Conservation (phyloP, 2,329 filamentous ascomycete genomes). For the Rhynchosporium graminicola region DNA sequence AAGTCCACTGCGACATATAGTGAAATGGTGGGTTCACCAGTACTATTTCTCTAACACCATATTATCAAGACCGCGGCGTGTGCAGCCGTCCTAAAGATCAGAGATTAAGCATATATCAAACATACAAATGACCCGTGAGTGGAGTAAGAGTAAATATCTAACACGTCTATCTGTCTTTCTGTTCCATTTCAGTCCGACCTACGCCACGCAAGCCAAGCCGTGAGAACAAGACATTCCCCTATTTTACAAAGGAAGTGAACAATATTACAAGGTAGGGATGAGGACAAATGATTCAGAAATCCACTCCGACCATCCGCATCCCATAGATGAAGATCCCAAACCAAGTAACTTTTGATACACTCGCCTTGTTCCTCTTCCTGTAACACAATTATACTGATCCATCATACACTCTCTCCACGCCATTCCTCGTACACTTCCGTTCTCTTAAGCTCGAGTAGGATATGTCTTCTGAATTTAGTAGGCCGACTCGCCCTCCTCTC, state of each 20-base stretch:
- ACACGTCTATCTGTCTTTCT: slow-evolving; percentile 18
- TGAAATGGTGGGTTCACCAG: too few relatives aligned
- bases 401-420: slow-evolving; percentile 1
- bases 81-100: background rate
- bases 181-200: slow-evolving; percentile 24
- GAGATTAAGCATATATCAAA: slow-evolving; percentile 15
- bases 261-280: background rate
- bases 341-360: slow-evolving; percentile 34
- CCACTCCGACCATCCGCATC: slow-evolving; percentile 15
- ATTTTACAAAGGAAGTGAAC: slow-evolving; percentile 33
- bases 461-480: background rate
- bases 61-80: too few relatives aligned
- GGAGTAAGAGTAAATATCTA: slow-evolving; percentile 22
- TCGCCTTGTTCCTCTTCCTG: slow-evolving; percentile 3
- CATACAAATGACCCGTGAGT: slow-evolving; percentile 28
- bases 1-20: too few relatives aligned
- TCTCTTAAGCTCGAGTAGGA: background rate
- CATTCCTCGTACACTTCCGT: slow-evolving; percentile 1
- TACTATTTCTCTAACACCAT: too few relatives aligned
- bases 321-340: slow-evolving; percentile 2
- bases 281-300: slow-evolving; percentile 4
- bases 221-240: slow-evolving; percentile 26
- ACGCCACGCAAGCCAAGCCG: background rate
- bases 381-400: slow-evolving; percentile 3
- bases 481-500: background rate